Percentiles rank a stretch among this genome's conserved stretches.
These are phyloP conservation scores for Quillaja saponaria DNA, from an alignment of 306 rosid species.

Conservation along the genomic window DNA sequence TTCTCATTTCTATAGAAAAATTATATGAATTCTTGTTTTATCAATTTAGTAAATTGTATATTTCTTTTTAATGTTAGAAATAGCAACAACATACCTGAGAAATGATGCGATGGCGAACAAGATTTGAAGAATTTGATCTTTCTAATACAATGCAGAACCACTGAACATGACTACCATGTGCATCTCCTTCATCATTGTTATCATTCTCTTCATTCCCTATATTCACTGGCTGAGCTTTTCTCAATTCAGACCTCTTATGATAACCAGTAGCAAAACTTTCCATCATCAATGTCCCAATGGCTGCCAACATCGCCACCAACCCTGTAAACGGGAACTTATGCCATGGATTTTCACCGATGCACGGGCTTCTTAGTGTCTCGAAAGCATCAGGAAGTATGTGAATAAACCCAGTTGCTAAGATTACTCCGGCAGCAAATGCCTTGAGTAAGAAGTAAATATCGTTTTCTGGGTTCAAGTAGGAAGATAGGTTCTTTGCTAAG, in stretches of 20 bases:
- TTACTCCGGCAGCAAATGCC: constrained; percentile 70
- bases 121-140: constrained; percentile 28
- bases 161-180: constrained; percentile 18
- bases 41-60: too few relatives aligned
- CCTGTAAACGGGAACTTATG: constrained; percentile 60
- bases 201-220: too few relatives aligned
- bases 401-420: constrained; percentile 69
- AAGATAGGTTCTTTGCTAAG: constrained; percentile 32
- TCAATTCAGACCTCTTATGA: constrained; percentile 41
- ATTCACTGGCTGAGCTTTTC: constrained; percentile 33
- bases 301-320: constrained; percentile 63
- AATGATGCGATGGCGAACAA: constrained; percentile 26
- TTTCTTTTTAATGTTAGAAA: too few relatives aligned
- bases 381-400: constrained; percentile 70
- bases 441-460: constrained; percentile 50
- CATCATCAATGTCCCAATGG: constrained; percentile 54
- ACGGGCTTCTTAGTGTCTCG: constrained; percentile 45
- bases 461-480: constrained; percentile 45
- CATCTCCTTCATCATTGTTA: constrained; percentile 36
- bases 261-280: constrained; percentile 56
- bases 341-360: constrained; percentile 58
- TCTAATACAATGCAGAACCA: constrained; percentile 9
- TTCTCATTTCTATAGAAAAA: neutral
- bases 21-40: neutral
- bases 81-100: too few relatives aligned